Evolutionary conservation across 805 yeast genomes (phyloP), one percentile per base, ranked within the genome.

Genomic region (Saccharomycopsis sp.): DNA sequence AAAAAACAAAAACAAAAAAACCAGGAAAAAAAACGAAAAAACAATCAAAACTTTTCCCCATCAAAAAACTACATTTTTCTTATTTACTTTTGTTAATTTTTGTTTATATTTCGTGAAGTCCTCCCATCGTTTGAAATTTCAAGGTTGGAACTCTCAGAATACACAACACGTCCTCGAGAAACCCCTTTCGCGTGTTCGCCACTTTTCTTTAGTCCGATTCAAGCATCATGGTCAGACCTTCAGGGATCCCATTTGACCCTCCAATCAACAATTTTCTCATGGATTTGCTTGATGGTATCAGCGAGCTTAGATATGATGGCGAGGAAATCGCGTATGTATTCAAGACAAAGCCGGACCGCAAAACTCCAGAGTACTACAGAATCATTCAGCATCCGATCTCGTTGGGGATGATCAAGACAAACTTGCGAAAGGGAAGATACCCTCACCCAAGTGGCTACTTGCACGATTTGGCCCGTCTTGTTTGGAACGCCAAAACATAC

Each of bases 401-500:
- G 5, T 71, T 88, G 48, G 77, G 78, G 50, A 76, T 80, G 48
- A 72, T 88, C 43, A 77, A 72, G 43, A 71, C 77, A 49, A 68
- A 73, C 45, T 60, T 83, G 26, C 73, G 74, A 45, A 64, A 68
- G 30, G 60, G 59, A 37, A 62, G 61, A 45, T 88, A 87, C 61
- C 57, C 62, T 4, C 65, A 65, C 34, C 74, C 84, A 1, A 81
- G 77, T 51, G 78, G 75, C 34, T 87, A 85, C 57, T 62, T 88
- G 27, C 70, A 65, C 43, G 96, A 88, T 58, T 56, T 88, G 45
- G 85, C 80, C 0, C 94, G 84, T 58, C 81, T 89, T 39, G 73
- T 85, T 1, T 85, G 94, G 87, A 89, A 89, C 55, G 96, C 96
- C 2, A 73, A 84, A 46, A 73, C 79, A 35, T 89, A 80, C 60